Base-by-base conservation (phyloP, 2,329 filamentous ascomycete species). In the Epichloe uncinata region DNA sequence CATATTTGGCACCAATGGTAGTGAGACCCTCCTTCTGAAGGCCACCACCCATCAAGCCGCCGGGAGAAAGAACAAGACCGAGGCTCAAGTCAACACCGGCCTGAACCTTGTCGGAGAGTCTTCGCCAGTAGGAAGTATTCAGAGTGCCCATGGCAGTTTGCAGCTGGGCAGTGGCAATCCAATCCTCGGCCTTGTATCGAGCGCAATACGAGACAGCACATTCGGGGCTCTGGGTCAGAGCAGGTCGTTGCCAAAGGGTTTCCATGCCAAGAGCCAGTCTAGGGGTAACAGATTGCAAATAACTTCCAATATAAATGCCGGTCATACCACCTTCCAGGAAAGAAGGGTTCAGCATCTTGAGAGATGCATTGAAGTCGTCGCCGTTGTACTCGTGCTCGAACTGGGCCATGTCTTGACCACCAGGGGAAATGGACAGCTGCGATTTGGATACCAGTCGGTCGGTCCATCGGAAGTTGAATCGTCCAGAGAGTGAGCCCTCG, bases 331-430 rank as follows among this genome's bases (percentile, higher is more conserved):
- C 91, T 65, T 97, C 90, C 48, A 98, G 79, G 58, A 84, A 74
- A 5, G 89, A 96, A n/a, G 93, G 93, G 74, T 97, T 97, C 64
- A 97, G 79, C 63, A 88, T 83, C 75, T 97, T 98, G 60, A 98
- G 64, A 41, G 87, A 91, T 22, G 89, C 88, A 42, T 86, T 91
- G 71, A 98, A 98, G 70, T 98, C 93, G 61, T 80, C 74, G 64
- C 93, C 93, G 20, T 81, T 86, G 72, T 96, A 97, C 72, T 98
- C 93, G 67, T 95, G 88, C 68, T 98, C 93, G 66, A 96, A 78
- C 63, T 94, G 89, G 54, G 93, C 76, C 79, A 97, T 90, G 61
- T 90, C 85, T 71, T 91, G 88, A 55, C 79, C 77, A 57, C 81
- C 84, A 47, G 85, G 57, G 57, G 87, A 82, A 61, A 96, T 83